Evolutionary conservation across 768 basidiomycete species (phyloP), one percentile per base, ranked within the genome.

Genomic region (Lanmaoa pseudosensibilis): DNA sequence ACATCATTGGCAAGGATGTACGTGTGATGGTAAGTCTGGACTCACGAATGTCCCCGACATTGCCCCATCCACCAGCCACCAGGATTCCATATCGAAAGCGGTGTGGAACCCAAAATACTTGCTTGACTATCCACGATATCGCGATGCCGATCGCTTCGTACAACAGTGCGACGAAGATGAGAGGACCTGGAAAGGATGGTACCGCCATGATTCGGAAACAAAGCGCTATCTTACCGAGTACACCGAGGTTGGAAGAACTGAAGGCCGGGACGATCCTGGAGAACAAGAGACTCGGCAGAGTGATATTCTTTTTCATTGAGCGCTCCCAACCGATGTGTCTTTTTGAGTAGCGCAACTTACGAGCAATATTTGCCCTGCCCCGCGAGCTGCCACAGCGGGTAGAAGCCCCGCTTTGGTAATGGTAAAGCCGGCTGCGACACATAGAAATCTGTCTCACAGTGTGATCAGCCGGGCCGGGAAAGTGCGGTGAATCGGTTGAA

Each of bases 101-200:
- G 64, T 88, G 85, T 1, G 90, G 90, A 3, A 91, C 87, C 83
- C 88, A 90, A 63, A 87, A 90, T 48, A 87, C 61, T 58, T 81
- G 80, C 47, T 80, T 81, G 51, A 83, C 71, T n/a, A 80, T 46
- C 75, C 78, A 84, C 0, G 83, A 82, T 23, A 85, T 75, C 8
- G 68, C 36, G 10, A 83, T 65, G 8, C 90, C 86, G 5, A 87
- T 69, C 2, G 63, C 64, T 56, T 85, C 79, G 59, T 91, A 90
- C 5, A 86, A 49, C 0, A 86, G 27, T 0, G 81, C 83, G n/a
- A 88, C 71, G 13, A 88, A 73, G 27, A 85, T 63, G 13, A 90
- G 75, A 2, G 88, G 88, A 5, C 85, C 87, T 88, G 45, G 25
- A 44, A 18, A 48, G 21, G 41, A 40, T 23, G 11, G 34, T 13